Evolutionary conservation across 441 rosid genomes (phyloP).

Genomic region (Croton laevigatus): DNA sequence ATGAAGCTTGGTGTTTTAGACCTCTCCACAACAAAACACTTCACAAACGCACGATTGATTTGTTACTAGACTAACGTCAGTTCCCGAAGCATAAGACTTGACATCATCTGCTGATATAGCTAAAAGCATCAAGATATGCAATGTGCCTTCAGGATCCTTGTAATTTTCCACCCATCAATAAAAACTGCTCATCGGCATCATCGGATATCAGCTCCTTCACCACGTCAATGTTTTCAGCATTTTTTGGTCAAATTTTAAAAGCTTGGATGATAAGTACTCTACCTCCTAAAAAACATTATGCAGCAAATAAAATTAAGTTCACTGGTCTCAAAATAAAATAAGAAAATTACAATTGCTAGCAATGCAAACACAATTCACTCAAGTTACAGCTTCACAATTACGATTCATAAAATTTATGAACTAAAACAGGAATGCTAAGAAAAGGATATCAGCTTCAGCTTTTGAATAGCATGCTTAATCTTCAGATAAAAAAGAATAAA

Average conservation of each 20-base stretch:
- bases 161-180: neutral
- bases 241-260: neutral
- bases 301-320: too few relatives aligned
- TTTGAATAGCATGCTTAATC: constrained; percentile 3
- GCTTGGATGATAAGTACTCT: neutral
- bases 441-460: constrained; percentile 3
- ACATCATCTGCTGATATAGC: neutral
- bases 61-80: too few relatives aligned
- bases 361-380: neutral
- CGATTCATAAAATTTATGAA: neutral
- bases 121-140: too few relatives aligned
- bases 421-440: neutral
- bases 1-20: neutral
- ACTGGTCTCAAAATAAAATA: neutral
- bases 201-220: neutral
- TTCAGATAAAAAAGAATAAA: neutral
- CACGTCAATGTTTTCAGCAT: neutral
- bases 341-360: neutral
- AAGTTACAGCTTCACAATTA: neutral
- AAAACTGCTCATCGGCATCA: neutral
- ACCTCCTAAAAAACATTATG: neutral
- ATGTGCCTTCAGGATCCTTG: neutral
- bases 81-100: neutral
- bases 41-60: neutral
- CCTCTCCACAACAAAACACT: neutral